A percentile compares a stretch with the other conserved stretches of the same genome.
phyloP scores from a whole-genome alignment of 257 asterid genomes.

The Penstemon newberryi region DNA sequence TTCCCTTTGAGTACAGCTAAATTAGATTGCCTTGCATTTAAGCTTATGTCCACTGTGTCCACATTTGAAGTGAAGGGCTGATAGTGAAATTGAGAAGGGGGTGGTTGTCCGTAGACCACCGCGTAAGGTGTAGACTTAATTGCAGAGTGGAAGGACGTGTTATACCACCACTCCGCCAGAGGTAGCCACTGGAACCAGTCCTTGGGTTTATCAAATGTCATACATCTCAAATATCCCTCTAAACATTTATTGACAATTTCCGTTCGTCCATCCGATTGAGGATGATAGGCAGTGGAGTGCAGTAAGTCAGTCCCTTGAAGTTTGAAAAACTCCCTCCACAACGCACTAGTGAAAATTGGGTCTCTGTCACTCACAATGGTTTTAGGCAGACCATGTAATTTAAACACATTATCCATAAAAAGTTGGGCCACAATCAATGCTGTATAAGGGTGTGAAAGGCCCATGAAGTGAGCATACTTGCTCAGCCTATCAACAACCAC shows the following conservation, averaged over 20 bases:
- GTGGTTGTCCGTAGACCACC: too few species aligned
- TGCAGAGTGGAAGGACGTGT: neutral
- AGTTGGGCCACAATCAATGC: neutral
- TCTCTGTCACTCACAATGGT: too few species aligned
- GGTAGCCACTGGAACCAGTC: neutral
- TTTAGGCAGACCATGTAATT: neutral
- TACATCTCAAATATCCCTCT: neutral
- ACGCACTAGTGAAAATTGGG: neutral
- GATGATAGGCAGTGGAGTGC: too few species aligned
- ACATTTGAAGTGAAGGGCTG: neutral
- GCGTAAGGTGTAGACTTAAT: neutral
- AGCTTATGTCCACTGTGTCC: too few species aligned
- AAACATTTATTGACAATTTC: too few species aligned
- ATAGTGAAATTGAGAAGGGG: neutral
- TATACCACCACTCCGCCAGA: neutral
- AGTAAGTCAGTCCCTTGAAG: neutral
- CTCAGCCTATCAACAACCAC: neutral
- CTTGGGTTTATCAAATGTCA: neutral
- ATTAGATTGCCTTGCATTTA: neutral
- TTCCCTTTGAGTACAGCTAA: neutral
- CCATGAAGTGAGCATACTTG: neutral
- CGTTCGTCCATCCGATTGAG: too few species aligned
- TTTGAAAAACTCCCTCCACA: neutral
- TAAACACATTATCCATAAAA: neutral
- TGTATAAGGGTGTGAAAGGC: neutral